Evolutionary conservation across 176 grass and related monocot genomes (phyloP).

Genomic region (Lolium multiflorum): DNA sequence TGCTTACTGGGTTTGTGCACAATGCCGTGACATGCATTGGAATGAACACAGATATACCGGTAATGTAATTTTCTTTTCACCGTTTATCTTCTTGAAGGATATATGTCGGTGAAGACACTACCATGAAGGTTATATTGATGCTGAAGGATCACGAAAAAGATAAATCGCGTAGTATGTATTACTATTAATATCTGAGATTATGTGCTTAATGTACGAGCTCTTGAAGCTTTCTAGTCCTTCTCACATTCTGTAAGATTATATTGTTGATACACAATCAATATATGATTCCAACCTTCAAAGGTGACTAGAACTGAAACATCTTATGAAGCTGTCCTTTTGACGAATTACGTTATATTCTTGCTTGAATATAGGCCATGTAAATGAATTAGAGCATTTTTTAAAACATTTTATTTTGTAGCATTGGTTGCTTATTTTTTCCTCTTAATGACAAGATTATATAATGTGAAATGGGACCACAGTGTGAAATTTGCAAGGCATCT

Average conservation of each 20-base stretch:
- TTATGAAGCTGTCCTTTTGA: neutral
- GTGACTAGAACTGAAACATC: neutral
- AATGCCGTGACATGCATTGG: constrained; percentile 96
- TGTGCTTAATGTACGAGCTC: constrained; percentile 5
- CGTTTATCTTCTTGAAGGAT: constrained; percentile 4
- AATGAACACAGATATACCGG: constrained; percentile 81
- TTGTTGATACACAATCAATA: neutral
- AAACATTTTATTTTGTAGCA: neutral
- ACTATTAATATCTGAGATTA: constrained; percentile 3
- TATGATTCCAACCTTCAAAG: constrained; percentile 19
- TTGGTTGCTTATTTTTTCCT: constrained; percentile 1
- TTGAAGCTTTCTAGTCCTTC: constrained; percentile 18
- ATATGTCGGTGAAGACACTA: constrained; percentile 10
- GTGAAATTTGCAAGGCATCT: constrained; percentile 39
- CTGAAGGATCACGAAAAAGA: neutral
- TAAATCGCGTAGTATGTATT: constrained; percentile 8
- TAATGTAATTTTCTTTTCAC: constrained; percentile 49
- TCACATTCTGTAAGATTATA: constrained; percentile 5
- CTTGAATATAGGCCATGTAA: constrained; percentile 11
- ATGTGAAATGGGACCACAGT: neutral
- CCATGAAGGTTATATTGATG: neutral
- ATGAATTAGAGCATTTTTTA: neutral
- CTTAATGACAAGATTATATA: neutral
- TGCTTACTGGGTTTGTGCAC: constrained; percentile 92
- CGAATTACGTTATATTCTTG: constrained; percentile 1